A percentile compares a stretch with the other conserved stretches of the same genome.
These are phyloP conservation scores for Nepenthes gracilis DNA, from an alignment of 148 eudicot genomes.

Conservation along the genomic window DNA sequence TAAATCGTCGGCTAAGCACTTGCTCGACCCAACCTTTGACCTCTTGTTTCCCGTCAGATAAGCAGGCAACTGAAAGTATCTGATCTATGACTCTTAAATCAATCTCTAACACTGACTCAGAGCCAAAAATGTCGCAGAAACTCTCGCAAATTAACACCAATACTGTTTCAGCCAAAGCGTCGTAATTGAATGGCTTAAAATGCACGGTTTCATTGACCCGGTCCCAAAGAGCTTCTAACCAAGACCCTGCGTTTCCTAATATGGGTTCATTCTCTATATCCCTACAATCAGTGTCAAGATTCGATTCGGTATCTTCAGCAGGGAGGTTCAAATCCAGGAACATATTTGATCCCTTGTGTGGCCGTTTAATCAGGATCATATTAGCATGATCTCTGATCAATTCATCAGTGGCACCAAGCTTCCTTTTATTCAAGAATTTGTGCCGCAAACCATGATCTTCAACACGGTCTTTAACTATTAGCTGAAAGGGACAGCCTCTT, in stretches of 20 bases:
- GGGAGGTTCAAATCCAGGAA: slow-evolving; percentile 68
- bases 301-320: slow-evolving; percentile 35
- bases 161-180: slow-evolving; percentile 34
- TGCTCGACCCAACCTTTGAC: slow-evolving; percentile 42
- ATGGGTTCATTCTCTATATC: slow-evolving; percentile 9
- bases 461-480: slow-evolving; percentile 25
- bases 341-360: slow-evolving; percentile 23
- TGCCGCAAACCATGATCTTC: no score
- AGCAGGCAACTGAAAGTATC: slow-evolving; percentile 46
- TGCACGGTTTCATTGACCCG: slow-evolving; percentile 33
- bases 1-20: slow-evolving; percentile 50
- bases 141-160: slow-evolving; percentile 13
- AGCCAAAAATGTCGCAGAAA: no score
- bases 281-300: neutral
- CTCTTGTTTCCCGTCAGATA: slow-evolving; percentile 18
- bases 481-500: slow-evolving; percentile 38
- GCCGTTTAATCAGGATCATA: slow-evolving; percentile 15
- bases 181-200: slow-evolving; percentile 55
- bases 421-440: slow-evolving; percentile 43
- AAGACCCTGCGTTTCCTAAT: slow-evolving; percentile 11
- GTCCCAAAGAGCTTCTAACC: slow-evolving; percentile 43
- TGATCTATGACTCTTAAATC: slow-evolving; percentile 49
- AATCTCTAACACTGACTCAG: slow-evolving; percentile 33
- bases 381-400: neutral
- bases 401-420: slow-evolving; percentile 24